These are phyloP conservation scores for Neobulgaria alba DNA, from an alignment of 2,329 filamentous ascomycete genomes.

Conservation along the genomic window DNA sequence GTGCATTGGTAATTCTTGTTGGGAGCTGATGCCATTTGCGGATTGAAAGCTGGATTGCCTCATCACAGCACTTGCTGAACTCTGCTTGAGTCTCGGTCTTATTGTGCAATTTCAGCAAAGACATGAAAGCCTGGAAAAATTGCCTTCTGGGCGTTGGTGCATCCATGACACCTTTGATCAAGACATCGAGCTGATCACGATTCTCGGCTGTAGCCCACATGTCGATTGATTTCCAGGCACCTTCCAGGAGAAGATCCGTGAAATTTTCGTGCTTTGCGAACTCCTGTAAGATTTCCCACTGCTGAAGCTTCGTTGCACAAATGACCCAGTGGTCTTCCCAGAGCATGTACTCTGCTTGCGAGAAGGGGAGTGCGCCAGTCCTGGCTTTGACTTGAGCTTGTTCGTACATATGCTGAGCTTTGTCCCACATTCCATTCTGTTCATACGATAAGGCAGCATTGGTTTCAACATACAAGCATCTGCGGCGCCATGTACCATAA, in stretches of 20 bases:
- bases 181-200: slow-evolving; percentile 79
- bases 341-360: slow-evolving; percentile 93
- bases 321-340: slow-evolving; percentile 99
- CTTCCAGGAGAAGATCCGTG: slow-evolving; percentile 90
- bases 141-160: slow-evolving; percentile 86
- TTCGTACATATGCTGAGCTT: slow-evolving; percentile 95
- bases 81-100: slow-evolving; percentile 74
- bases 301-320: slow-evolving; percentile 94
- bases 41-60: slow-evolving; percentile 94
- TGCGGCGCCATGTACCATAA: slow-evolving; percentile 91
- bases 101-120: slow-evolving; percentile 85
- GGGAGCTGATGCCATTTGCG: slow-evolving; percentile 99
- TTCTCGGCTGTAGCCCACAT: slow-evolving; percentile 85
- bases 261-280: slow-evolving; percentile 99
- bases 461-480: slow-evolving; percentile 94
- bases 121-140: slow-evolving; percentile 99
- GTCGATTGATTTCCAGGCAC: slow-evolving; percentile 90
- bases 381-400: slow-evolving; percentile 93
- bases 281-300: slow-evolving; percentile 96
- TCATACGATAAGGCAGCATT: slow-evolving; percentile 97
- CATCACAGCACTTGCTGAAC: slow-evolving; percentile 86
- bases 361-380: slow-evolving; percentile 92
- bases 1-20: slow-evolving; percentile 83
- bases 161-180: slow-evolving; percentile 97
- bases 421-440: slow-evolving; percentile 99